Conservation (phyloP, 169 alveolate species). For the Babesia bigemina region DNA sequence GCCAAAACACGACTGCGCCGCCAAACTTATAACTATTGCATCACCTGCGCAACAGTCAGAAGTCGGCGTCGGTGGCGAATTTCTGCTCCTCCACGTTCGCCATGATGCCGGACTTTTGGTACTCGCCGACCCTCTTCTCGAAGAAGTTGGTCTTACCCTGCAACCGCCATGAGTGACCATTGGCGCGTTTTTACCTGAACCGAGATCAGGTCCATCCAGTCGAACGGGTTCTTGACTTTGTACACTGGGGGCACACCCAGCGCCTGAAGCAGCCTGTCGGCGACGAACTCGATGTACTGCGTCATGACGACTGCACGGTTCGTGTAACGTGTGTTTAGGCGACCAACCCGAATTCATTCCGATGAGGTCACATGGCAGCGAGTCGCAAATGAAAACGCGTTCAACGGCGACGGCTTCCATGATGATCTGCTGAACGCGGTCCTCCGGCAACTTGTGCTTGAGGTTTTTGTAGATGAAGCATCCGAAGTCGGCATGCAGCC, state of each 20-base stretch:
- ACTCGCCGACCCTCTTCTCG: conserved; percentile 98
- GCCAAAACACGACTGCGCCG: no score
- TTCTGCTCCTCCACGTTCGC: conserved; percentile 76
- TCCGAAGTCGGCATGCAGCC: conserved; percentile 98
- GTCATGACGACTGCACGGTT: conserved; percentile 85
- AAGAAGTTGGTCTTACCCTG: conserved; percentile 98
- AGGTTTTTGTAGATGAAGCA: conserved; percentile 92
- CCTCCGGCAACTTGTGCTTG: conserved; percentile 87
- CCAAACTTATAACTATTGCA: no score
- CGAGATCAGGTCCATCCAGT: conserved; percentile 98
- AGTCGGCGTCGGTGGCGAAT: conserved; percentile 72
- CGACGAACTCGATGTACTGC: conserved; percentile 96
- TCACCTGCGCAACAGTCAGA: conserved; percentile 17
- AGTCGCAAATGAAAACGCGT: conserved; percentile 93
- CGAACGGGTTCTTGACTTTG: conserved; percentile 94
- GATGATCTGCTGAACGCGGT: conserved; percentile 91
- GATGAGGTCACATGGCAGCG: conserved; percentile 95
- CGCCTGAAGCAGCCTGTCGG: conserved; percentile 94
- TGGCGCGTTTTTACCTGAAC: conserved; percentile 73
- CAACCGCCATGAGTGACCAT: not conserved
- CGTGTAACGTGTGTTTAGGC: not conserved
- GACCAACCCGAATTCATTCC: conserved; percentile 95
- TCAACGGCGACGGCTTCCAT: conserved; percentile 97
- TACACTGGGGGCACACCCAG: conserved; percentile 91
- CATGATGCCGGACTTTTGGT: conserved; percentile 97